A percentile compares a stretch with the other conserved stretches of the same genome.
These are phyloP conservation scores for Fusarium stilboides DNA, from an alignment of 2,329 filamentous ascomycete genomes.

Conservation along the genomic window DNA sequence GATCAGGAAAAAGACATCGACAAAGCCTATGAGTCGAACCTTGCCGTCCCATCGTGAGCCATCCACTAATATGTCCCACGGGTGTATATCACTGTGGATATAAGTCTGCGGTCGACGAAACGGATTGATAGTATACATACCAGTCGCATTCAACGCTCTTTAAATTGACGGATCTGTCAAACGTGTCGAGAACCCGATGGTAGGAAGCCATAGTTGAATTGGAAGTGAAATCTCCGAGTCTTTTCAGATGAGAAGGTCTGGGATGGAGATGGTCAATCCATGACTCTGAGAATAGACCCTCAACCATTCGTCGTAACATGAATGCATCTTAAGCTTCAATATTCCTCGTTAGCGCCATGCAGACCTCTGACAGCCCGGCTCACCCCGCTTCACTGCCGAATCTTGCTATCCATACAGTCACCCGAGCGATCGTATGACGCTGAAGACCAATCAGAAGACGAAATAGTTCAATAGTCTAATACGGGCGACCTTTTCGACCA, in stretches of 20 bases:
- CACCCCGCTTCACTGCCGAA: background rate
- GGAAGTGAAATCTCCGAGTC: background rate
- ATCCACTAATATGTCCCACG: slow-evolving; percentile 12
- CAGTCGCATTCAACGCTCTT: slow-evolving; percentile 18
- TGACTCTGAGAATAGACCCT: no score
- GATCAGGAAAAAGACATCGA: slow-evolving; percentile 12
- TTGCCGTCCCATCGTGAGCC: slow-evolving; percentile 15
- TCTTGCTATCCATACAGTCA: background rate
- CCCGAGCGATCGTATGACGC: background rate
- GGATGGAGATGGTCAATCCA: background rate
- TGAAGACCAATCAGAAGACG: background rate
- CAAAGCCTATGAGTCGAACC: slow-evolving; percentile 10
- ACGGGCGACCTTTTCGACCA: no score
- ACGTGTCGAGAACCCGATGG: slow-evolving; percentile 12
- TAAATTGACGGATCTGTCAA: slow-evolving; percentile 1
- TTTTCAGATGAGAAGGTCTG: background rate
- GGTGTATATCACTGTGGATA: background rate
- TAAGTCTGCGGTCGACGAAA: background rate
- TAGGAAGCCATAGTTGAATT: slow-evolving; percentile 6
- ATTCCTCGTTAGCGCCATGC: background rate
- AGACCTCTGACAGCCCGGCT: no score
- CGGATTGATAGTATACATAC: background rate
- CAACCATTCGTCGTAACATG: accelerated
- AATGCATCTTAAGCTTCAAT: background rate
- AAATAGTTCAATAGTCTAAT: background rate